phyloP scores from a whole-genome alignment of 768 basidiomycete genomes.

The Leucocoprinus leucothites region DNA sequence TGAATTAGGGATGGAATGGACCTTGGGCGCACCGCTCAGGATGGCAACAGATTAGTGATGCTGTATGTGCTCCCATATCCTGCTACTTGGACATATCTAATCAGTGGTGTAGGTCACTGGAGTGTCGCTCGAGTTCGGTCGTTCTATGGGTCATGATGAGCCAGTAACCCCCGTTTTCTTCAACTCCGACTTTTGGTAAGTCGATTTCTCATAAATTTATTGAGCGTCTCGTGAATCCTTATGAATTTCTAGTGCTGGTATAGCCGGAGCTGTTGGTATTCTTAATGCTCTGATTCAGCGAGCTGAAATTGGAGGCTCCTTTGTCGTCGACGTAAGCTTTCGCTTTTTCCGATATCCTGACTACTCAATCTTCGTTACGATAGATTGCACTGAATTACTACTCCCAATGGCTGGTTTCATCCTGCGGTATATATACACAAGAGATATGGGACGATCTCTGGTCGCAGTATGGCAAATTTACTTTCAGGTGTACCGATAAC shows the following conservation, averaged over 20 bases:
- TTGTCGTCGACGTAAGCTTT: conserved; percentile 18
- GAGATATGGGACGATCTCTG: conserved; percentile 21
- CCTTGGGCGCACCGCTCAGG: conserved; percentile 21
- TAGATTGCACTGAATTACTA: conserved; percentile 24
- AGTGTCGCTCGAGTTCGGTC: conserved; percentile 18
- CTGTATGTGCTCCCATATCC: conserved; percentile 14
- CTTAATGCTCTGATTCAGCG: conserved; percentile 18
- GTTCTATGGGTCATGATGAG: conserved; percentile 19
- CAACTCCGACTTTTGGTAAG: conserved; percentile 19
- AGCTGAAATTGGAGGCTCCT: conserved; percentile 21
- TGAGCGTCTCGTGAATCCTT: background rate
- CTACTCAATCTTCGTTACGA: background rate
- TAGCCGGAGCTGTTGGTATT: conserved; percentile 17
- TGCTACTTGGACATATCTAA: background rate
- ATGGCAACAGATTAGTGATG: conserved; percentile 24
- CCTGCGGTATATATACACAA: conserved; percentile 18
- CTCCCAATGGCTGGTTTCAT: conserved; percentile 22
- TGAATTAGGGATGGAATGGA: conserved; percentile 21
- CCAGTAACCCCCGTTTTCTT: conserved; percentile 21
- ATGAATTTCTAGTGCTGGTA: conserved; percentile 17
- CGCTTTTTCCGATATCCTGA: background rate
- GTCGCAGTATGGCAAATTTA: conserved; percentile 15
- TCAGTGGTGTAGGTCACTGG: conserved; percentile 15
- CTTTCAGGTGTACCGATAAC: conserved; percentile 19
- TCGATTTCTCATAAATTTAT: background rate